Base-by-base conservation (phyloP, 2,329 filamentous ascomycete genomes). In the Eutypa lata region DNA sequence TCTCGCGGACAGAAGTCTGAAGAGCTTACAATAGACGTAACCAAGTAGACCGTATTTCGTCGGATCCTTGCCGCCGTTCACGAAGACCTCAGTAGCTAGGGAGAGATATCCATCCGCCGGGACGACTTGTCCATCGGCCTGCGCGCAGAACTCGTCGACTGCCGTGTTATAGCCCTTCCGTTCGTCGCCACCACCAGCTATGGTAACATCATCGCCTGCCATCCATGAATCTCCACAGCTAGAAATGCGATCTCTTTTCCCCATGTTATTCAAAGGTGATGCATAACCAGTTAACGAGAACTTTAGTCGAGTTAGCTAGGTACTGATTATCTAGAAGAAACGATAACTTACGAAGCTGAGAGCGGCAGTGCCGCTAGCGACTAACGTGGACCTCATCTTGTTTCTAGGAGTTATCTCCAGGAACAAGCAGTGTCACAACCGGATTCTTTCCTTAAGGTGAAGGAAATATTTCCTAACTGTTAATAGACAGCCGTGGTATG, bases 71-170 rank as follows among this genome's bases (percentile, higher is more conserved):
- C 63, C 63, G 18, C 51, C 59, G 24, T 60, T 62, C 1, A 66
- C 49, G 52, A 57, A 67, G n/a, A 62, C 58, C 48, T 66, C 65
- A 10, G 63, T 67, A 10, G 62, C 64, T 59, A 67, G 60, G 3
- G 65, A 67, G 7, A 66, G 56, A 46, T 64, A 66, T 33, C 61
- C 63, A 11, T 52, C 48, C 38, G 57, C 53, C 43, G 52, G 49
- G 35, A 65, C 63, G 5, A 49, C 60, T 46, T 49, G 53, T 18
- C 64, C 63, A 28, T 59, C 50, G 21, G 57, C 61, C 43, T 59
- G 42, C 7, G 47, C 47, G 40, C 65, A 67, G 48, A 67, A 66
- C n/a, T 48, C 53, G 44, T 62, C 55, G 16, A 65, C 64, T 6
- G 65, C 64, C 7, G 61, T 54, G 40, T 49, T 60, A 40, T 58